Base-by-base conservation (phyloP, 1,284 basidiomycete genomes). In the Boletellus sp. region DNA sequence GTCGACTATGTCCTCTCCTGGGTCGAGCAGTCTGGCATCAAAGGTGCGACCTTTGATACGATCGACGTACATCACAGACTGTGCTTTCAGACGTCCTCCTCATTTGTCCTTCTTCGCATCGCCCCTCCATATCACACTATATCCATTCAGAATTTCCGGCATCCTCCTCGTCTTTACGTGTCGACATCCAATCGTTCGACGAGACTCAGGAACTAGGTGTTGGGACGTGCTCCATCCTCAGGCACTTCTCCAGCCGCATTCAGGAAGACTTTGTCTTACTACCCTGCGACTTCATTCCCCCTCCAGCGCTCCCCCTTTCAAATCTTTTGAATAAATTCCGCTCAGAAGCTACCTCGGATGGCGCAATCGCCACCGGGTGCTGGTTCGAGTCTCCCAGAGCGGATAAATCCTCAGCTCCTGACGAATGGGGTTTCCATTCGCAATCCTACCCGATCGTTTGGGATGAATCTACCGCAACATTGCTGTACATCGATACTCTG, bases 261-360 rank as follows among this genome's bases (percentile, higher is more conserved):
- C 71, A 76, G 47, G 78, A 82, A 58, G 94, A 96, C 67, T 93
- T 96, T 65, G 78, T 96, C 33, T 67, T 97, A n/a, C 76, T 95
- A 1, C 88, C 94, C 2, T 95, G 92, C 65, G 94, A 97, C 67
- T 87, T 96, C 45, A 77, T 93, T 16, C 84, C 92, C 9, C 86
- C 91, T 0, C 73, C 82, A 1, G 70, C 78, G 0, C 74, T 95
- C 21, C 74, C 87, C 6, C 76, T 97, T 17, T 77, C 78, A 23
- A 72, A 70, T 0, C 68, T 96, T 1, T 71, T 96, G 27, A 85
- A 96, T 68, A 85, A 83, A 58, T 94, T 94, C 66, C 79, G 94
- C 26, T 74, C 79, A 3, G 79, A 90, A 64, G 65, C 77, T 0
- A 69, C 77, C 10, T 77, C 79, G 29, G 74, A 87, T 64, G 77